phyloP scores from a whole-genome alignment of 805 yeast species.

The Blastobotrys parvus region DNA sequence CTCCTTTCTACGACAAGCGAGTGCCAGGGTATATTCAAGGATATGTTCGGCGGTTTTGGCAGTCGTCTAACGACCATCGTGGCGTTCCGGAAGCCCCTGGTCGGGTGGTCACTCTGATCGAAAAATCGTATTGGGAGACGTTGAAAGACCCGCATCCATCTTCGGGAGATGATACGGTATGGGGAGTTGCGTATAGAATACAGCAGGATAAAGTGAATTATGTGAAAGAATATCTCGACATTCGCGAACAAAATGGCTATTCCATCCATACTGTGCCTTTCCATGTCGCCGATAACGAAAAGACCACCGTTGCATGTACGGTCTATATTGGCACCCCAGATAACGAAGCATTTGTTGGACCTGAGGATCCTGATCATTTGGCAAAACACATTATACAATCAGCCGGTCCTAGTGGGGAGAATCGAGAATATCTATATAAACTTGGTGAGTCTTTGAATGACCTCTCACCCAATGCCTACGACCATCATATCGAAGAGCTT shows the following conservation, averaged over 20 bases:
- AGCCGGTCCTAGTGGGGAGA: conserved; percentile 76
- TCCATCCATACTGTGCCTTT: conserved; percentile 60
- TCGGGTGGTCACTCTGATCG: conserved; percentile 73
- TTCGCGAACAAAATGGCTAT: conserved; percentile 86
- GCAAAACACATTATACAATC: conserved; percentile 51
- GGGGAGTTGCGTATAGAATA: conserved; percentile 82
- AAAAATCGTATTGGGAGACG: conserved; percentile 46
- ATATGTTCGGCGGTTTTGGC: conserved; percentile 82
- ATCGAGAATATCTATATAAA: conserved; percentile 57
- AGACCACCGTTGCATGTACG: conserved; percentile 31
- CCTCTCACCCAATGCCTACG: conserved; percentile 32
- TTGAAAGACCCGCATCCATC: conserved; percentile 33
- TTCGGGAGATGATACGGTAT: conserved; percentile 31
- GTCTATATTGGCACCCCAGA: conserved; percentile 80
- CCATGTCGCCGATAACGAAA: conserved; percentile 30
- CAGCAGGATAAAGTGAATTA: conserved; percentile 52
- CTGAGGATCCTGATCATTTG: conserved; percentile 52
- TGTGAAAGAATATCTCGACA: conserved; percentile 64
- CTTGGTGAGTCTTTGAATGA: conserved; percentile 43
- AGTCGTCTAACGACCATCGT: conserved; percentile 79
- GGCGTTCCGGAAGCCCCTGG: conserved; percentile 88
- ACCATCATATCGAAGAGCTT: conserved; percentile 36
- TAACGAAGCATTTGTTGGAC: conserved; percentile 80
- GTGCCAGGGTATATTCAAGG: conserved; percentile 73
- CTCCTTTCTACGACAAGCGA: conserved; percentile 54